Evolutionary conservation across 169 alveolate species (phyloP).

Genomic region (Plasmodium relictum): DNA sequence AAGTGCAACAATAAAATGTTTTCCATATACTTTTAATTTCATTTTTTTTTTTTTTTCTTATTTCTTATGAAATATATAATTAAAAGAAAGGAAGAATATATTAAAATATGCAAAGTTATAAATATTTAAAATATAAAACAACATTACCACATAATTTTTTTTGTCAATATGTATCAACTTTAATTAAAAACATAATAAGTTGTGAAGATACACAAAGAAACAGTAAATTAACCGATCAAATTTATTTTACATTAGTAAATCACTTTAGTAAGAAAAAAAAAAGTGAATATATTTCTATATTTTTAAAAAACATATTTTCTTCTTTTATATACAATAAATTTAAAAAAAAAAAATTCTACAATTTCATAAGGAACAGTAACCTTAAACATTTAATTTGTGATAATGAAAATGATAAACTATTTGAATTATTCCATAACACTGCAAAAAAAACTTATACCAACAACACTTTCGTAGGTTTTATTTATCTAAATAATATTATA

Average conservation of each 20-base stretch:
- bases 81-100: constrained; percentile 22
- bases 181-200: constrained; percentile 18
- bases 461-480: no score
- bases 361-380: no score
- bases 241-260: constrained; percentile 8
- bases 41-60: not conserved
- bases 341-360: no score
- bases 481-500: no score
- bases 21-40: not conserved
- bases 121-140: constrained; percentile 34
- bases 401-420: no score
- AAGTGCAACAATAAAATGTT: no score
- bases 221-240: constrained; percentile 9
- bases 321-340: no score
- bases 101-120: constrained; percentile 74
- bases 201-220: constrained; percentile 61
- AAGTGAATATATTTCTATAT: not conserved
- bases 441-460: no score
- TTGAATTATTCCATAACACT: no score
- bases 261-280: not conserved
- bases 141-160: constrained; percentile 11
- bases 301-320: no score
- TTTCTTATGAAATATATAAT: constrained; percentile 14
- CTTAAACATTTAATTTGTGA: no score
- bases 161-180: constrained; percentile 75